A percentile compares a stretch with the other conserved stretches of the same genome.
phyloP scores from a whole-genome alignment of 345 rosid genomes.

The Dipteronia sinensis region DNA sequence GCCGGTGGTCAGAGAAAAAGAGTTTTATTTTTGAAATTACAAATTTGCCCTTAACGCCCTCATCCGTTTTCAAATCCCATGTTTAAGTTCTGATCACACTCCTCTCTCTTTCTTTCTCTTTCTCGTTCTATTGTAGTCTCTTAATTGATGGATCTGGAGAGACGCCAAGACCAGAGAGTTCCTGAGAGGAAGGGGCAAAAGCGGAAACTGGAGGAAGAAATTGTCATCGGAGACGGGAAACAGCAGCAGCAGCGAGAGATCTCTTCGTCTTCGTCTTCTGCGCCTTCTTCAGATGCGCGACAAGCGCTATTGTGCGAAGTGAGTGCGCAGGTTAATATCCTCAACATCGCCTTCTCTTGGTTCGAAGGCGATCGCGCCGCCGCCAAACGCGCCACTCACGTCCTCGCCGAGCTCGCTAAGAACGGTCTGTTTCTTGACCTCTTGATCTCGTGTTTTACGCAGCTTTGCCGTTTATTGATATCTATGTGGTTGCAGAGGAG shows the following conservation, averaged over 20 bases:
- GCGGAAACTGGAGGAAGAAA: constrained; percentile 86
- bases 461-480: constrained; percentile 16
- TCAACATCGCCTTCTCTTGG: constrained; percentile 79
- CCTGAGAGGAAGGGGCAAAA: constrained; percentile 94
- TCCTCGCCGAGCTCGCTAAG: constrained; percentile 97
- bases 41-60: constrained; percentile 53
- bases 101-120: constrained; percentile 25
- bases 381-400: constrained; percentile 91
- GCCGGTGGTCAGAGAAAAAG: constrained; percentile 14
- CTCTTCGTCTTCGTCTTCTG: constrained; percentile 33
- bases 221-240: constrained; percentile 35
- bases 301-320: constrained; percentile 64
- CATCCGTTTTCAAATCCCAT: constrained; percentile 39
- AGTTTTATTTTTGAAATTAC: constrained; percentile 22
- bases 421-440: constrained; percentile 60
- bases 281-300: constrained; percentile 54
- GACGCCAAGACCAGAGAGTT: constrained; percentile 56
- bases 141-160: constrained; percentile 51
- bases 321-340: constrained; percentile 68
- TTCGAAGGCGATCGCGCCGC: constrained; percentile 90
- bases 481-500: constrained; percentile 63
- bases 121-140: constrained; percentile 23
- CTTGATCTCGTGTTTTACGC: constrained; percentile 35
- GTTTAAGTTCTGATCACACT: constrained; percentile 19
- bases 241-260: constrained; percentile 43